Evolutionary conservation across 768 basidiomycete genomes (phyloP).

Genomic region (Russula vinacea): DNA sequence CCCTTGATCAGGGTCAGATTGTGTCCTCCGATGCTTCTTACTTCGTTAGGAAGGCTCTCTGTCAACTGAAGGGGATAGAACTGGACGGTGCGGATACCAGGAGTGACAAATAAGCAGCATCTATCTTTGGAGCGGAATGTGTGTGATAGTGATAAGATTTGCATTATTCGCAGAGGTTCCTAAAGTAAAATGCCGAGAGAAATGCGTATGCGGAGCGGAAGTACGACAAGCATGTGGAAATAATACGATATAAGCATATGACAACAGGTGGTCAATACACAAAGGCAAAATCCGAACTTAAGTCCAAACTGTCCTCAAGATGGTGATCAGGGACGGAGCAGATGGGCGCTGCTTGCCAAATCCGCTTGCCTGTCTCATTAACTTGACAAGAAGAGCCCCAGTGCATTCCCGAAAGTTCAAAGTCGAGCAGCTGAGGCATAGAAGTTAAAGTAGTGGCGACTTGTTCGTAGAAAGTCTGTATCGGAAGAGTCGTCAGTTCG

Average conservation of each 20-base stretch:
- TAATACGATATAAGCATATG: constrained; percentile 28
- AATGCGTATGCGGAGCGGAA: neutral
- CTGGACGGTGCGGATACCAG: neutral
- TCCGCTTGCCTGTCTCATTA: constrained; percentile 25
- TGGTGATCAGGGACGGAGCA: constrained; percentile 14
- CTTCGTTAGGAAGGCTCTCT: constrained; percentile 27
- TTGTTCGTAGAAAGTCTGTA: constrained; percentile 59
- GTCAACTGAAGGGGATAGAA: constrained; percentile 23
- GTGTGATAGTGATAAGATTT: constrained; percentile 12
- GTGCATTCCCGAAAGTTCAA: constrained; percentile 74
- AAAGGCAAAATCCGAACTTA: constrained; percentile 27
- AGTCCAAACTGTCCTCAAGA: constrained; percentile 25
- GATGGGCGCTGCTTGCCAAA: constrained; percentile 29
- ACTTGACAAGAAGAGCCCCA: constrained; percentile 43
- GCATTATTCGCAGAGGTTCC: constrained; percentile 10
- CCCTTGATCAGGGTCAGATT: constrained; percentile 21
- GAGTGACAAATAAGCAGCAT: constrained; percentile 16
- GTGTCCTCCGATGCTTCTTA: constrained; percentile 20
- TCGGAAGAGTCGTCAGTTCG: constrained; percentile 18
- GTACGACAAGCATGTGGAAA: constrained; percentile 20
- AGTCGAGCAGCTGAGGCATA: constrained; percentile 58
- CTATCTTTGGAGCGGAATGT: neutral
- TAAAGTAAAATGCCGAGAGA: constrained; percentile 12
- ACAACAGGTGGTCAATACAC: constrained; percentile 25
- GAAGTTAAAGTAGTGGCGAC: constrained; percentile 56